These are phyloP conservation scores for Barbarea vulgaris DNA, from an alignment of 345 rosid genomes.

Conservation along the genomic window DNA sequence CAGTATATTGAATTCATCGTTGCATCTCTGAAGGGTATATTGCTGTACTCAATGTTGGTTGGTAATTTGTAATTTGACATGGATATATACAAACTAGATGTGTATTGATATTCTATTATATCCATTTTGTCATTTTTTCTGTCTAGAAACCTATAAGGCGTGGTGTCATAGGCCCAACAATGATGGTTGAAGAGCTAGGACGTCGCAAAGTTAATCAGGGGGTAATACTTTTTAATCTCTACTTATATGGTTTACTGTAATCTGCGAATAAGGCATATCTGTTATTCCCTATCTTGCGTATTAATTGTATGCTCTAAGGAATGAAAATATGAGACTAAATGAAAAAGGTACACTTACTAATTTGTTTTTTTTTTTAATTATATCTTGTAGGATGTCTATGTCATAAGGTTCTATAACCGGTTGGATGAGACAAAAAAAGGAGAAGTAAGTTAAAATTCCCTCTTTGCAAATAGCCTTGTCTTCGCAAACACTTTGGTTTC, in stretches of 20 bases:
- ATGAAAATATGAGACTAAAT: conserved; percentile 7
- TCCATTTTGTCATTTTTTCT: conserved; percentile 16
- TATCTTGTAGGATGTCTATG: conserved; percentile 72
- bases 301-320: background rate
- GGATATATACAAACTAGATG: background rate
- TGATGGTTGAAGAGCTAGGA: conserved; percentile 85
- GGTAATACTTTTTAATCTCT: conserved; percentile 48
- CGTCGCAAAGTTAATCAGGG: conserved; percentile 63
- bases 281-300: background rate
- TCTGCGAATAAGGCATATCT: background rate
- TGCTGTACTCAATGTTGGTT: background rate
- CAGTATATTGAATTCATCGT: background rate
- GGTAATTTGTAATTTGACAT: background rate
- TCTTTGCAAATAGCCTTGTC: conserved; percentile 16
- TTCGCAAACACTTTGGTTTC: background rate
- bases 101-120: conserved; percentile 16
- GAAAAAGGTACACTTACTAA: conserved; percentile 17
- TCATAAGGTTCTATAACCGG: conserved; percentile 69
- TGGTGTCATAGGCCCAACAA: conserved; percentile 77
- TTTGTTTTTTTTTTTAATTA: conserved; percentile 19
- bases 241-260: background rate
- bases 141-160: conserved; percentile 78
- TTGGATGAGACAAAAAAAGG: conserved; percentile 88
- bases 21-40: background rate
- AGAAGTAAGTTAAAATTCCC: conserved; percentile 62